These are phyloP conservation scores for Cadophora sp. DNA, from an alignment of 2,329 filamentous ascomycete species.

Conservation along the genomic window DNA sequence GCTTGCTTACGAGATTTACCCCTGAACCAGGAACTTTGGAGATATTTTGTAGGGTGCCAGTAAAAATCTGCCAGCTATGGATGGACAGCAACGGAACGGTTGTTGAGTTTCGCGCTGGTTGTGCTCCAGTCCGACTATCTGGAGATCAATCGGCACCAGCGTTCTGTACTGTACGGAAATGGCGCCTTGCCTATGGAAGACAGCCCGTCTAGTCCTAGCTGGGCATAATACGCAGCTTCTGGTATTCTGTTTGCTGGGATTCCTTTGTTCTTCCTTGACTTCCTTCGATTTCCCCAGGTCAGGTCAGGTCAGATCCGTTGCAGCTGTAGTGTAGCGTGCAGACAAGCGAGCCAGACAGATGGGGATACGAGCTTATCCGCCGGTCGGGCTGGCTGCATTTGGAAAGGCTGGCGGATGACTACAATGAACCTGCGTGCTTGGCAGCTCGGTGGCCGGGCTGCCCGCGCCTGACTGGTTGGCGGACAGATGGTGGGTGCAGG, in stretches of 20 bases:
- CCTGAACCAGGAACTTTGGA: not conserved
- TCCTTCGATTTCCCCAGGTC: too few species aligned
- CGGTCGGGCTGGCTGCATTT: not conserved
- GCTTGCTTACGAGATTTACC: slow-evolving; percentile 7
- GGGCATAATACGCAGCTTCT: not conserved
- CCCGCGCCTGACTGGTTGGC: too few species aligned
- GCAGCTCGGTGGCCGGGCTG: not conserved
- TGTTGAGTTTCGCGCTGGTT: too few species aligned
- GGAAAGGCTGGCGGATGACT: not conserved
- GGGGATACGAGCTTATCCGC: slow-evolving; percentile 9
- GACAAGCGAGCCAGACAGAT: slow-evolving; percentile 9
- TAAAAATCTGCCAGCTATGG: too few species aligned
- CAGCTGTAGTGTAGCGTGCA: not conserved
- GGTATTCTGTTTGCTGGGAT: too few species aligned
- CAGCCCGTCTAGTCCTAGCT: not conserved
- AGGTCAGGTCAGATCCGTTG: too few species aligned
- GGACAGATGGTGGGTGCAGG: too few species aligned
- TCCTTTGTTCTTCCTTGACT: not conserved
- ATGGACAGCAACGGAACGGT: not conserved
- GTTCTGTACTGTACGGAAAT: not conserved
- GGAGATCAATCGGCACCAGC: not conserved
- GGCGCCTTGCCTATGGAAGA: too few species aligned
- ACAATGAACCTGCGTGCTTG: not conserved
- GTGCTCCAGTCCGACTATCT: not conserved
- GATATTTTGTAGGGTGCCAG: too few species aligned